Evolutionary conservation across 169 alveolate genomes (phyloP).

Genomic region (Cryptosporidium ubiquitum): DNA sequence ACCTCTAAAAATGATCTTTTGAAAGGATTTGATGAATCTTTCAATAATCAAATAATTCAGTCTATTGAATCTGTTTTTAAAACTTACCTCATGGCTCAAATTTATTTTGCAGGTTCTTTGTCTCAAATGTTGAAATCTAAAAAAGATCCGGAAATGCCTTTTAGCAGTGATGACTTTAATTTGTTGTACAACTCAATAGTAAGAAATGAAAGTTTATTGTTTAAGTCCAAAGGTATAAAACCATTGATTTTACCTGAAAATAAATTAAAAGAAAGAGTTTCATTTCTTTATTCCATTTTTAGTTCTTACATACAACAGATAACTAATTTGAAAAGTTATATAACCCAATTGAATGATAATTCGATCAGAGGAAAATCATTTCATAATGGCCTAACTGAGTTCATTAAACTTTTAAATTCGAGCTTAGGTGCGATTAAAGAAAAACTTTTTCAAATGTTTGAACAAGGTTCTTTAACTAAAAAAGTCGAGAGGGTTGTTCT

Average conservation of each 20-base stretch:
- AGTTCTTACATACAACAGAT: not conserved
- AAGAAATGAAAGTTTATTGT: not conserved
- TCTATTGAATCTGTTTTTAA: not conserved
- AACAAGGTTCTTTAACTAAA: not conserved
- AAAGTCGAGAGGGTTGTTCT: not conserved
- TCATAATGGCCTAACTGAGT: not conserved
- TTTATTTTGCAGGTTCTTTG: constrained; percentile 25
- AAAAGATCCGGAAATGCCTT: not conserved
- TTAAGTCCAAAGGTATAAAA: not conserved
- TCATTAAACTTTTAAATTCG: not conserved
- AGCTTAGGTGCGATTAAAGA: not conserved
- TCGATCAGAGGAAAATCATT: not conserved
- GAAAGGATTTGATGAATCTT: not conserved
- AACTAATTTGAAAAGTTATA: not conserved
- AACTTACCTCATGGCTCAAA: not conserved
- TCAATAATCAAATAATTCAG: not conserved
- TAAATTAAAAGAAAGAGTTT: not conserved
- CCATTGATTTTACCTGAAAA: not conserved
- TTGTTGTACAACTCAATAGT: constrained; percentile 11
- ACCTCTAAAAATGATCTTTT: not conserved
- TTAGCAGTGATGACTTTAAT: not conserved
- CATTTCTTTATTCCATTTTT: constrained; percentile 1
- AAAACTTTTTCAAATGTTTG: not conserved
- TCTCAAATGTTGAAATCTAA: not conserved
- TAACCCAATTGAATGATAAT: not conserved